phyloP scores from a whole-genome alignment of 2,329 filamentous ascomycete genomes.

The Anthostomella pinea region DNA sequence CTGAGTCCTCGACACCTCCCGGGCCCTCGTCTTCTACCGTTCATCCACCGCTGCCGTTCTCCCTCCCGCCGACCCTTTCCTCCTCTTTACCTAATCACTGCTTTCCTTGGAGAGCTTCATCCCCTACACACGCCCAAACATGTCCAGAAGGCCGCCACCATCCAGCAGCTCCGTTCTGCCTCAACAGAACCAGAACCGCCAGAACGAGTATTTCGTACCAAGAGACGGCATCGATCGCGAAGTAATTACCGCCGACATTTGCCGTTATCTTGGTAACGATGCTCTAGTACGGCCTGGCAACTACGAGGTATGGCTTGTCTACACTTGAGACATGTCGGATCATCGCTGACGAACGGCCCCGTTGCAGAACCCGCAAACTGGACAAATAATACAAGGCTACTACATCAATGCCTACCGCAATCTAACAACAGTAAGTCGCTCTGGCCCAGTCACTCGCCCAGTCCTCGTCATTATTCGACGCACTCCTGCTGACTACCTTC shows the following conservation, averaged over 20 bases:
- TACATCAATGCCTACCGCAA: slow-evolving; percentile 78
- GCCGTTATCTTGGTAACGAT: slow-evolving; percentile 80
- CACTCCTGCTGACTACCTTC: not conserved
- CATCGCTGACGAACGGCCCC: slow-evolving; percentile 17
- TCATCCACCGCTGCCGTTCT: slow-evolving; percentile 19
- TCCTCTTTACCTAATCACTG: slow-evolving; percentile 16
- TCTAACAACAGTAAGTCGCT: slow-evolving; percentile 68
- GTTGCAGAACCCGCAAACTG: slow-evolving; percentile 50
- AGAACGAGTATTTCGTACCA: slow-evolving; percentile 79
- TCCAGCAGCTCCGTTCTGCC: slow-evolving; percentile 38
- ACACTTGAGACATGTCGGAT: slow-evolving; percentile 13
- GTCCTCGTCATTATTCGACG: too few species aligned
- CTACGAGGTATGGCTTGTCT: slow-evolving; percentile 58
- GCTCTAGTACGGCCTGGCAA: slow-evolving; percentile 73
- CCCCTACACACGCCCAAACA: slow-evolving; percentile 16
- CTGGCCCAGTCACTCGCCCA: too few species aligned
- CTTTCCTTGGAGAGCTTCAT: slow-evolving; percentile 21
- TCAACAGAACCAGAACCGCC: slow-evolving; percentile 45
- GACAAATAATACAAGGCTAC: slow-evolving; percentile 66
- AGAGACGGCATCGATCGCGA: slow-evolving; percentile 79
- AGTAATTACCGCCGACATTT: slow-evolving; percentile 81
- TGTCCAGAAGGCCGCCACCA: slow-evolving; percentile 37
- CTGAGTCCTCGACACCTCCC: slow-evolving; percentile 18
- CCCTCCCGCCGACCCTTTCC: slow-evolving; percentile 15
- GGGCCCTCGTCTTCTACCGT: slow-evolving; percentile 22